Base-by-base conservation (phyloP, 768 basidiomycete genomes). In the Suillus brevipes region DNA sequence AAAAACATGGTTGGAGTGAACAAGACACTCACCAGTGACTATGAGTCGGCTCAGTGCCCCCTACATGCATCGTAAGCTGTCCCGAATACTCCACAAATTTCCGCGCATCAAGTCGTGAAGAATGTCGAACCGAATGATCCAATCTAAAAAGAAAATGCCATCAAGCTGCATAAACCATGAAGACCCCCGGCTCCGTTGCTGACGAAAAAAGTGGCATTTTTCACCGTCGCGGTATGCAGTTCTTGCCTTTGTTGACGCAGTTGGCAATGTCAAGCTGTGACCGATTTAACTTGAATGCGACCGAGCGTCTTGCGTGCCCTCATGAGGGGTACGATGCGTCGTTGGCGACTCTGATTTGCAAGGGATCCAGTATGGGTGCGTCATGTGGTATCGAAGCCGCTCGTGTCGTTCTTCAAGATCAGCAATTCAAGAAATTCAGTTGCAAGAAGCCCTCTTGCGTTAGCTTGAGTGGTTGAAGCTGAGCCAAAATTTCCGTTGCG, bases 11-110 rank as follows among this genome's bases (percentile, higher is more conserved):
- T 20, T 60, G 8, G 50, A 66, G 58, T 64, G 66, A 66, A 55
- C 58, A 66, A 65, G 66, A 64, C 63, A 66, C 66, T 66, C 66
- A 66, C 66, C 57, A 25, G 28, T 63, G 31, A 55, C 42, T 36
- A 43, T 34, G 56, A 61, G 28, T 18, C 14, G 28, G 23, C 40
- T 43, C 62, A 20, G 6, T 25, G 40, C 16, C 18, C 45, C 40
- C 59, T 49, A 9, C 7, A 34, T 16, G 34, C 62, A 34, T 25
- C 20, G 62, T 63, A 60, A 42, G 58, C 62, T 60, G 57, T 40
- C 5, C 18, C 31, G 12, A 36, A 28, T 36, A n/a, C 37, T 63
- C 31, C 58, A 45, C 34, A 23, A 60, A 42, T 23, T 61, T 59
- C 38, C 23, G 38, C 34, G 16, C 16, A 40, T 38, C 38, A 28